Evolutionary conservation across 495 filamentous ascomycete species (phyloP), one percentile per base, ranked within the genome.

Genomic region (Penicillium flavigenum): DNA sequence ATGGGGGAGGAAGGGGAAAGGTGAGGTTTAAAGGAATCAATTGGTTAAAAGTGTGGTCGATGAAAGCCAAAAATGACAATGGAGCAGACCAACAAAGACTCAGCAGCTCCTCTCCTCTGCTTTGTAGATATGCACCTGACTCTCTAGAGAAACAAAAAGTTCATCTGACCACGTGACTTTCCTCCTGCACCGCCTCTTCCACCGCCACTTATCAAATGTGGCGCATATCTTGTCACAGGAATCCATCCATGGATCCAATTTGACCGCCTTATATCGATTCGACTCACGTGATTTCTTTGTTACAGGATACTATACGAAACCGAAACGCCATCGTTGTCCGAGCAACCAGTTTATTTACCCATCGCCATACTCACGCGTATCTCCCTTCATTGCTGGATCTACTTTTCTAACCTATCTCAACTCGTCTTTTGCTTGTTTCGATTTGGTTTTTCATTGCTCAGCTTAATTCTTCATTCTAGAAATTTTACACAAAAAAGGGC

Each of bases 301-400:
- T 41, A 53, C 51, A 11, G 2, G 31, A 34, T 48, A 48, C 46
- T 47, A 39, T 36, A 19, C 14, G 36, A 34, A n/a, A 41, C 34
- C 14, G 39, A 51, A 36, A 50, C 47, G n/a, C 38, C 12, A 0
- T 22, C 4, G 63, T 66, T 66, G 63, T 52, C 50, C 34, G 47
- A 22, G 61, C 61, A 66, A 66, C 63, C 12, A 4, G 3, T 12
- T 39, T 60, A 63, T 63, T 66, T 66, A 49, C 43, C n/a, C 47
- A 26, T 47, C 55, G 48, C 62, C 60, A 46, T 17, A 46, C 57
- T 65, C 52, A 63, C 65, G 60, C 57, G 44, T 19, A 47, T 29
- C 57, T 53, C 63, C 66, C 63, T 69, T 58, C 63, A 66, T 69
- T 64, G 57, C 51, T 64, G 45, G 63, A 64, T 66, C 66, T 48